Percentiles rank a stretch among this genome's conserved stretches.
Evolutionary conservation across 331 rosid species (phyloP).

Genomic region (Stylosanthes scabra): DNA sequence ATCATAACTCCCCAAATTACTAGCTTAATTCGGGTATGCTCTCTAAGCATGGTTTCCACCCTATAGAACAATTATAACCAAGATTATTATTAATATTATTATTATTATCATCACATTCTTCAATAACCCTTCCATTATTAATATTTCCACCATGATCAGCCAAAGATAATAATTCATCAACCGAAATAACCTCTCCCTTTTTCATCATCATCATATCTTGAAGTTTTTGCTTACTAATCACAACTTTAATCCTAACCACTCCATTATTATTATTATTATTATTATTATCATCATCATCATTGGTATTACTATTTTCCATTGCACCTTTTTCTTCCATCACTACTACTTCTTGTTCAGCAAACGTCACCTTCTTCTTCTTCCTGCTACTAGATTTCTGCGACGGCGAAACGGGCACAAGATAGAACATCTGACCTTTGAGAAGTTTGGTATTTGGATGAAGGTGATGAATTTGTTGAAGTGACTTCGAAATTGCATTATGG

Average conservation of each 20-base stretch:
- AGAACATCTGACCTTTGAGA: constrained; percentile 46
- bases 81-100: too few species aligned
- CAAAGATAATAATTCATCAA: constrained; percentile 44
- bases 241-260: constrained; percentile 61
- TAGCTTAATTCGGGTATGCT: constrained; percentile 70
- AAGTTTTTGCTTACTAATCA: constrained; percentile 61
- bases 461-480: constrained; percentile 43
- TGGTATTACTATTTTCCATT: constrained; percentile 15
- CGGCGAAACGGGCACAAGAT: constrained; percentile 45
- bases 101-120: neutral
- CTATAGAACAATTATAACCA: constrained; percentile 22
- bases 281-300: too few species aligned
- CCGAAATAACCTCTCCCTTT: constrained; percentile 56
- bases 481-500: constrained; percentile 52
- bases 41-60: constrained; percentile 63
- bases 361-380: constrained; percentile 55
- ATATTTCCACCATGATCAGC: constrained; percentile 23
- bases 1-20: neutral
- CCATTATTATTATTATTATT: neutral
- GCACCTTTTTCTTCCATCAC: constrained; percentile 21
- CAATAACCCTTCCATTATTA: neutral
- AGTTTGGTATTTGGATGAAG: constrained; percentile 54
- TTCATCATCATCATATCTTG: constrained; percentile 45
- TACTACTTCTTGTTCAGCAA: constrained; percentile 50
- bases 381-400: constrained; percentile 43